A percentile compares a stretch with the other conserved stretches of the same genome.
Evolutionary conservation across 1,139 yeast species (phyloP).

Genomic region (Nakaseomyces bracarensis): DNA sequence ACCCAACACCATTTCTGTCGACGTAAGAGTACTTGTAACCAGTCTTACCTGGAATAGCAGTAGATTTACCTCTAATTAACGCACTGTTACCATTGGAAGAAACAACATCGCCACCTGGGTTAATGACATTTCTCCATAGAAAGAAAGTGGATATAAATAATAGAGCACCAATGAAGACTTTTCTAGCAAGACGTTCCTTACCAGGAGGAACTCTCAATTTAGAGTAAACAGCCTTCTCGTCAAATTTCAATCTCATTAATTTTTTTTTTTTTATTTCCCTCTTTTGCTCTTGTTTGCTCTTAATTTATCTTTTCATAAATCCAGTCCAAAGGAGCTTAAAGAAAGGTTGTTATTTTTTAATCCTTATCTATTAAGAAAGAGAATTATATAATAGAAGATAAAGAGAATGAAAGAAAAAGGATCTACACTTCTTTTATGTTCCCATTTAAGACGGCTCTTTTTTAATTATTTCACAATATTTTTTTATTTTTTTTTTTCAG

Average conservation of each 20-base stretch:
- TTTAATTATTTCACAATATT: no score
- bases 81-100: conserved; percentile 7
- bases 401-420: no score
- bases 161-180: neutral
- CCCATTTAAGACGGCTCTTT: no score
- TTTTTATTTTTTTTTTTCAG: no score
- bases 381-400: no score
- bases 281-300: neutral
- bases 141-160: neutral
- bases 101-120: neutral
- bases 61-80: neutral
- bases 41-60: conserved; percentile 4
- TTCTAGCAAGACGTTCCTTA: conserved; percentile 1
- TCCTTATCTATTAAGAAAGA: no score
- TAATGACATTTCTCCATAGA: neutral
- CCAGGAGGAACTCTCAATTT: conserved; percentile 4
- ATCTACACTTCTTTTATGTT: no score
- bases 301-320: neutral
- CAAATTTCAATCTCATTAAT: conserved; percentile 14
- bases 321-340: no score
- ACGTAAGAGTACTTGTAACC: conserved; percentile 23
- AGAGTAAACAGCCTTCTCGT: conserved; percentile 1
- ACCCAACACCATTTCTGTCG: conserved; percentile 12
- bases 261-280: neutral
- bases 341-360: no score